A percentile compares a stretch with the other conserved stretches of the same genome.
phyloP scores from a whole-genome alignment of 805 yeast genomes.

The Ascoidea asiatica region DNA sequence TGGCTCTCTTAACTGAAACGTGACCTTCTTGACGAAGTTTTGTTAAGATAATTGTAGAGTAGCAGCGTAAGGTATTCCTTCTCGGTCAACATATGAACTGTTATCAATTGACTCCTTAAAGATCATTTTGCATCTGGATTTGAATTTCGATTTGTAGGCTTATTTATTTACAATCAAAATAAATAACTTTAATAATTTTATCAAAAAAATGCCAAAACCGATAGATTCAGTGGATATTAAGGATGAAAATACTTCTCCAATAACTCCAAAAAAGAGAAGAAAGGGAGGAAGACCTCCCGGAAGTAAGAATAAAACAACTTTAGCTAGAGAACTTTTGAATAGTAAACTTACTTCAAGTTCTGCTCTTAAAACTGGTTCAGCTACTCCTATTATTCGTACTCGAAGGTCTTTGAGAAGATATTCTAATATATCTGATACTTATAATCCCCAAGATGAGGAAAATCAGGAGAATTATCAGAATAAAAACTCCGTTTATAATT shows the following conservation, averaged over 20 bases:
- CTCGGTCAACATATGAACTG: background rate
- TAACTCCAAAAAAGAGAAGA: conserved; percentile 12
- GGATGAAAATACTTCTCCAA: conserved; percentile 16
- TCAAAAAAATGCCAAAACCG: too few relatives aligned
- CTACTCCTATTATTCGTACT: conserved; percentile 14
- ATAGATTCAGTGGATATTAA: conserved; percentile 7
- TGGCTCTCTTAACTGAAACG: too few relatives aligned
- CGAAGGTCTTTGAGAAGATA: conserved; percentile 9
- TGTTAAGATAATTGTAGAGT: too few relatives aligned
- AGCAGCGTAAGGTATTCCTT: too few relatives aligned
- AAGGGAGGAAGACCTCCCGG: conserved; percentile 18
- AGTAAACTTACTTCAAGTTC: too few relatives aligned
- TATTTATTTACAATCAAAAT: too few relatives aligned
- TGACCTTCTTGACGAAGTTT: too few relatives aligned
- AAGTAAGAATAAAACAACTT: conserved; percentile 14
- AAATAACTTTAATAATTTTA: too few relatives aligned
- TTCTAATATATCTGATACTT: conserved; percentile 8
- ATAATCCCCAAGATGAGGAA: background rate
- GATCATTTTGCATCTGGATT: background rate
- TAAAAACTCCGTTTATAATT: too few relatives aligned
- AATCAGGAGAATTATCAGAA: too few relatives aligned
- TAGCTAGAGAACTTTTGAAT: conserved; percentile 15
- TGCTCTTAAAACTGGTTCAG: too few relatives aligned
- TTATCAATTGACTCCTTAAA: background rate
- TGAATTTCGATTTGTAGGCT: too few relatives aligned